A percentile compares a stretch with the other conserved stretches of the same genome.
These are phyloP conservation scores for Ophiostoma ips DNA, from an alignment of 2,329 filamentous ascomycete species.

Conservation along the genomic window DNA sequence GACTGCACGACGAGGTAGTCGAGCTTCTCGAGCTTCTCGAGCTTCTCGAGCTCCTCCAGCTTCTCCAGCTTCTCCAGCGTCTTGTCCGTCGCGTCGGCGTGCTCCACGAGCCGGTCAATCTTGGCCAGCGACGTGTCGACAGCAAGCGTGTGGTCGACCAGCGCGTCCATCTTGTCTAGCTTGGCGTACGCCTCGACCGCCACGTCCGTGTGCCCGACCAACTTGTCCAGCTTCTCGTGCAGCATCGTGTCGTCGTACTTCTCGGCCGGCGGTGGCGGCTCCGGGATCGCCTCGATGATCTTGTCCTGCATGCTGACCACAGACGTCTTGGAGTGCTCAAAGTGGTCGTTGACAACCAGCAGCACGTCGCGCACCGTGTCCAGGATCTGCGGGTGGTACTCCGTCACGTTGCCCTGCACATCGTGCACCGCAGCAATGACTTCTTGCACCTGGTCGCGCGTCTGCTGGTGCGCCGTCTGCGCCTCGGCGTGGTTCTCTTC, in stretches of 20 bases:
- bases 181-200: slow-evolving; percentile 59
- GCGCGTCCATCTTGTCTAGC: slow-evolving; percentile 71
- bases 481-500: slow-evolving; percentile 62
- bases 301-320: slow-evolving; percentile 40
- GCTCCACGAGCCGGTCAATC: slow-evolving; percentile 12
- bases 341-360: slow-evolving; percentile 69
- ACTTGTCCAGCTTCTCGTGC: slow-evolving; percentile 42
- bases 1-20: slow-evolving; percentile 46
- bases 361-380: slow-evolving; percentile 79
- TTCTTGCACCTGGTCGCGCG: slow-evolving; percentile 66
- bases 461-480: slow-evolving; percentile 69
- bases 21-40: slow-evolving; percentile 8
- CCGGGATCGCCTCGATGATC: slow-evolving; percentile 47
- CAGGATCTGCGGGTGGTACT: slow-evolving; percentile 80
- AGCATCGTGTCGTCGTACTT: slow-evolving; percentile 52
- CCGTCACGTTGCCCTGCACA: slow-evolving; percentile 63
- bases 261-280: slow-evolving; percentile 42
- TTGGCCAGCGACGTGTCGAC: slow-evolving; percentile 8
- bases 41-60: slow-evolving; percentile 7
- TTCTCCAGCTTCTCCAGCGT: slow-evolving; percentile 8
- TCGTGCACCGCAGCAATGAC: slow-evolving; percentile 59
- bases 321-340: slow-evolving; percentile 67
- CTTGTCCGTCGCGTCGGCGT: slow-evolving; percentile 10
- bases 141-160: slow-evolving; percentile 24
- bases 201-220: slow-evolving; percentile 49